Evolutionary conservation across 2,329 filamentous ascomycete genomes (phyloP).

Genomic region (Diaporthe sp.): DNA sequence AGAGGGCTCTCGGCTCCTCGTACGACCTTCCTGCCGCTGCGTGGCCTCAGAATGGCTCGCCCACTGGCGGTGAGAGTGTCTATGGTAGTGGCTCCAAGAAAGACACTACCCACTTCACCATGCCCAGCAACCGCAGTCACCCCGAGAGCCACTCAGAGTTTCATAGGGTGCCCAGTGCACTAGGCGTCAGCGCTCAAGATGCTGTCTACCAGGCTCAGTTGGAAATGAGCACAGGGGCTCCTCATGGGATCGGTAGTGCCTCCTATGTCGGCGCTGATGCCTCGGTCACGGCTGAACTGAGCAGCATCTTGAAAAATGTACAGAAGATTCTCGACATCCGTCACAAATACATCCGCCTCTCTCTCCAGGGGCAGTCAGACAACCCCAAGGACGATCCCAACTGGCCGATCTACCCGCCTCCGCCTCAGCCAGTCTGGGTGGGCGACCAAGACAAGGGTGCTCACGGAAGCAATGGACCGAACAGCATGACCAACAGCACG

Average conservation of each 20-base stretch:
- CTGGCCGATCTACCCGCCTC: constrained; percentile 93
- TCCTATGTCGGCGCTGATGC: constrained; percentile 81
- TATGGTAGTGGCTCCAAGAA: constrained; percentile 41
- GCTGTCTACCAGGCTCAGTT: constrained; percentile 44
- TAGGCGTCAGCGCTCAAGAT: constrained; percentile 43
- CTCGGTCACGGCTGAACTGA: constrained; percentile 86
- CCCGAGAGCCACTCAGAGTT: constrained; percentile 37
- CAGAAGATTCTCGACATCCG: constrained; percentile 90
- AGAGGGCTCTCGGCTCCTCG: constrained; percentile 35
- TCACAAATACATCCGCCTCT: constrained; percentile 89
- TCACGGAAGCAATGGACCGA: constrained; percentile 51
- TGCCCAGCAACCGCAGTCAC: constrained; percentile 41
- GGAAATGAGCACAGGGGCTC: constrained; percentile 53
- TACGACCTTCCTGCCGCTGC: constrained; percentile 36
- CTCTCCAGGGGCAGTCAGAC: constrained; percentile 83
- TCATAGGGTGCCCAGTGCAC: constrained; percentile 29
- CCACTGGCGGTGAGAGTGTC: constrained; percentile 35
- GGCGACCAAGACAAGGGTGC: constrained; percentile 59
- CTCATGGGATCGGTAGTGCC: constrained; percentile 74
- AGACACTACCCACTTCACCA: constrained; percentile 39
- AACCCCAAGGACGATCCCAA: constrained; percentile 88
- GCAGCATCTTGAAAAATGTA: constrained; percentile 89
- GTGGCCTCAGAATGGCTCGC: constrained; percentile 39
- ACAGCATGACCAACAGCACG: constrained; percentile 59
- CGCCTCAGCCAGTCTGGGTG: constrained; percentile 92